Evolutionary conservation across 352 stramenopile genomes (phyloP).

Genomic region (Halophytophthora polymorphica): DNA sequence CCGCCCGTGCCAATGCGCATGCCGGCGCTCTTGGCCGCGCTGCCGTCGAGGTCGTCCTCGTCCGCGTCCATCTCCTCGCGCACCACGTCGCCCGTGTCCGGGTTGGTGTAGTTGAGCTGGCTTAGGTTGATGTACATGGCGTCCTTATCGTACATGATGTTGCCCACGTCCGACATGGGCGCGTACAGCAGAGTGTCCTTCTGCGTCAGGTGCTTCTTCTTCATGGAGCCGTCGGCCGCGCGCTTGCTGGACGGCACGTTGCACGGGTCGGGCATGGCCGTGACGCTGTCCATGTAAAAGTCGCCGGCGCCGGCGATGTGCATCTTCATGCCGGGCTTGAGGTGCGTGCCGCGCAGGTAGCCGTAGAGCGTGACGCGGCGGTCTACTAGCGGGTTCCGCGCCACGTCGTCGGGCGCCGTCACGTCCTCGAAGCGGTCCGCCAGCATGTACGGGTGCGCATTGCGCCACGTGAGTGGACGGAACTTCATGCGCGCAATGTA

Average conservation of each 20-base stretch:
- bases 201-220: conserved; percentile 88
- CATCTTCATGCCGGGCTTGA: conserved; percentile 96
- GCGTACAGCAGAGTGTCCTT: conserved; percentile 93
- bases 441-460: conserved; percentile 99
- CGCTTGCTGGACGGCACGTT: conserved; percentile 84
- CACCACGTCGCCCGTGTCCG: conserved; percentile 74
- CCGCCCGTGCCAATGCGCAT: conserved; percentile 40
- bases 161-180: conserved; percentile 94
- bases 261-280: conserved; percentile 95
- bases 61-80: conserved; percentile 53
- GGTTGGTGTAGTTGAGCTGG: conserved; percentile 94
- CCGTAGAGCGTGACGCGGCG: conserved; percentile 97
- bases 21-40: conserved; percentile 29
- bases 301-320: conserved; percentile 98
- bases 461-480: conserved; percentile 97
- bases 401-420: conserved; percentile 92
- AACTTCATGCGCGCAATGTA: conserved; percentile 99
- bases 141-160: conserved; percentile 98
- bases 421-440: conserved; percentile 98
- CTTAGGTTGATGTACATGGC: conserved; percentile 99
- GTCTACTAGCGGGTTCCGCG: conserved; percentile 91
- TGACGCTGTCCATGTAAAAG: conserved; percentile 94
- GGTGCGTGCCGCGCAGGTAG: conserved; percentile 97
- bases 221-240: conserved; percentile 43
- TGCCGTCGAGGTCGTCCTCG: conserved; percentile 7